phyloP scores from a whole-genome alignment of 495 filamentous ascomycete genomes.

The Aspergillus baeticus region DNA sequence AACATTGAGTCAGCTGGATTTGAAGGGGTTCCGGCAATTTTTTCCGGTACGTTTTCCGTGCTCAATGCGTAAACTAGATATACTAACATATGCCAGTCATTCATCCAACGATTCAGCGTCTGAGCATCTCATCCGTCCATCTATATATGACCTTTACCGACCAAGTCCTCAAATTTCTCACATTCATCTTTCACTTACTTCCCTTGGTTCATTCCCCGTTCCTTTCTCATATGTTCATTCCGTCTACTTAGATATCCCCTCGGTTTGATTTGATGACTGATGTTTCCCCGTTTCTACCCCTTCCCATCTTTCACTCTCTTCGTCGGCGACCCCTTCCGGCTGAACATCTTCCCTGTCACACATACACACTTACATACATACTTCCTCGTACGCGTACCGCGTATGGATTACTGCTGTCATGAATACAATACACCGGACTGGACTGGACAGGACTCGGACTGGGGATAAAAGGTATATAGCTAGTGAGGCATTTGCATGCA shows the following conservation, averaged over 20 bases:
- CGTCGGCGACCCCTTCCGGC: neutral
- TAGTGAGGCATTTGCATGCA: constrained; percentile 20
- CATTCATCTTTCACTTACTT: constrained; percentile 5
- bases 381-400: no score
- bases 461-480: constrained; percentile 19
- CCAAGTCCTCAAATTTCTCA: constrained; percentile 11
- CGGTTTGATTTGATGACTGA: constrained; percentile 32
- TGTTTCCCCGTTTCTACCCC: constrained; percentile 15
- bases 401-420: constrained; percentile 4
- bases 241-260: constrained; percentile 46
- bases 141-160: constrained; percentile 14
- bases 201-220: constrained; percentile 17
- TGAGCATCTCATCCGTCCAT: constrained; percentile 22
- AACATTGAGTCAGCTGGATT: constrained; percentile 48
- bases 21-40: constrained; percentile 55
- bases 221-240: constrained; percentile 12
- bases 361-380: neutral
- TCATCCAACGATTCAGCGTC: constrained; percentile 50
- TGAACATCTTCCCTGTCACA: neutral
- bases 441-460: neutral
- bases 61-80: neutral
- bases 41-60: constrained; percentile 45
- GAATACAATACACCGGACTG: constrained; percentile 5
- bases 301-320: constrained; percentile 8
- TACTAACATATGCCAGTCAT: constrained; percentile 27